Percentiles rank a stretch among this genome's conserved stretches.
These are phyloP conservation scores for Myriangium duriaei DNA, from an alignment of 2,329 filamentous ascomycete species.

Conservation along the genomic window DNA sequence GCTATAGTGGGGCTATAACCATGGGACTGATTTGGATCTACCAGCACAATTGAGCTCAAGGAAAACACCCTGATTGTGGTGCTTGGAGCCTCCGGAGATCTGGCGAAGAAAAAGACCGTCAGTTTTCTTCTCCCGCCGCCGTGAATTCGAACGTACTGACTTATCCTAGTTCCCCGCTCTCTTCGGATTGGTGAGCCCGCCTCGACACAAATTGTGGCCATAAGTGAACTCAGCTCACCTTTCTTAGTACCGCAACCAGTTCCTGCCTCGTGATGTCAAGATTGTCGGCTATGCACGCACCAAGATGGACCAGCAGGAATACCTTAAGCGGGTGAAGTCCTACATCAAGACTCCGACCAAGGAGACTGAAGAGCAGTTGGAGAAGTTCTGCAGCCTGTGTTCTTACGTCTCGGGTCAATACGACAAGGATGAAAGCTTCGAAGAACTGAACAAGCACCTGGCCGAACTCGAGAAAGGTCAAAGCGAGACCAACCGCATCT, in stretches of 20 bases:
- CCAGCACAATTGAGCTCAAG: constrained; percentile 84
- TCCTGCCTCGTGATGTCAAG: constrained; percentile 87
- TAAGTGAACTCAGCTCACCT: constrained; percentile 10
- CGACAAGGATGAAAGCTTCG: constrained; percentile 90
- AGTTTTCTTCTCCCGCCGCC: constrained; percentile 22
- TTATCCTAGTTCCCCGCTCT: constrained; percentile 72
- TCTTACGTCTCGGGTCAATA: constrained; percentile 96
- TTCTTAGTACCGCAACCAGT: constrained; percentile 75
- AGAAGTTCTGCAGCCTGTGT: constrained; percentile 79
- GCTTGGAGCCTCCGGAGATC: constrained; percentile 89
- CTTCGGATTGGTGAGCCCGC: constrained; percentile 76
- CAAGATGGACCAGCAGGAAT: constrained; percentile 98
- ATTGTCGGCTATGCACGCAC: constrained; percentile 98
- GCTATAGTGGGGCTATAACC: constrained; percentile 6
- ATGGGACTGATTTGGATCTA: constrained; percentile 11
- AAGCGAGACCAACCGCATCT: constrained; percentile 78
- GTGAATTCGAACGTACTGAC: constrained; percentile 12
- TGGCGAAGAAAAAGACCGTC: constrained; percentile 99
- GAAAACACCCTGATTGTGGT: constrained; percentile 96
- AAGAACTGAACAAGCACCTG: constrained; percentile 72
- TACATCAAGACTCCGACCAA: constrained; percentile 99
- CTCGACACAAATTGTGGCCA: constrained; percentile 14
- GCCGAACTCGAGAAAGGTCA: constrained; percentile 71
- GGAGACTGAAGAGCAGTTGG: constrained; percentile 88
- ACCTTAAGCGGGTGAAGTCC: constrained; percentile 83